These are phyloP conservation scores for Myxozyma udenii DNA, from an alignment of 805 yeast genomes.

Conservation along the genomic window DNA sequence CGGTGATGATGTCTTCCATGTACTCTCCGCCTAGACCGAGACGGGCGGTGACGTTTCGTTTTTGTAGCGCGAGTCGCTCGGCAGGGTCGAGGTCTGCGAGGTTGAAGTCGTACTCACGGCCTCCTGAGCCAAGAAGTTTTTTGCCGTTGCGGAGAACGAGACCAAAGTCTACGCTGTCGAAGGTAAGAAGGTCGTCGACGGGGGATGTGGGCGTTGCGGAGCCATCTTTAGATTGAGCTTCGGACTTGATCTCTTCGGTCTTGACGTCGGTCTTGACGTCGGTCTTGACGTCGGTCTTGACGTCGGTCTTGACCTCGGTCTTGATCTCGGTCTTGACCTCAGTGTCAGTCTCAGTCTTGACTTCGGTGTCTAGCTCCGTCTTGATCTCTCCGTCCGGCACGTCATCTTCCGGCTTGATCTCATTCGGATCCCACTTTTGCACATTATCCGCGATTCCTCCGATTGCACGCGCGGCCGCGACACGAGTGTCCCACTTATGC, in stretches of 20 bases:
- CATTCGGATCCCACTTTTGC: slow-evolving; percentile 79
- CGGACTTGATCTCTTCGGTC: neutral
- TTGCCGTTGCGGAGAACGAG: slow-evolving; percentile 42
- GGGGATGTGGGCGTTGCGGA: slow-evolving; percentile 7
- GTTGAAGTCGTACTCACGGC: slow-evolving; percentile 45
- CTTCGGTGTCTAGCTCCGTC: slow-evolving; percentile 11
- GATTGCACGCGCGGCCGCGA: slow-evolving; percentile 89
- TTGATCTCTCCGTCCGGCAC: slow-evolving; percentile 28
- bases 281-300: neutral
- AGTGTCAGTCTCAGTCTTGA: neutral
- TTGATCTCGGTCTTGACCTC: neutral
- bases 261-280: neutral
- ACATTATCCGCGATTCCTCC: slow-evolving; percentile 87
- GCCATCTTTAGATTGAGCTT: neutral
- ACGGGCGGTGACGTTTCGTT: slow-evolving; percentile 43
- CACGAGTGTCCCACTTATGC: slow-evolving; percentile 92
- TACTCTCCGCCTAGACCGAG: slow-evolving; percentile 47
- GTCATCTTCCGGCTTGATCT: slow-evolving; percentile 6
- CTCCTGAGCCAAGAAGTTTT: slow-evolving; percentile 63
- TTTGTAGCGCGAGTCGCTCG: slow-evolving; percentile 52
- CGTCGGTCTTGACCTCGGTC: neutral
- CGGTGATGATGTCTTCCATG: slow-evolving; percentile 36
- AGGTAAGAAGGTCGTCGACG: slow-evolving; percentile 36
- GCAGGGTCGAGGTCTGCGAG: slow-evolving; percentile 43
- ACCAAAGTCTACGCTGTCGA: slow-evolving; percentile 40